These are phyloP conservation scores for Tanacetum coccineum DNA, from an alignment of 129 eudicot genomes.

Conservation along the genomic window DNA sequence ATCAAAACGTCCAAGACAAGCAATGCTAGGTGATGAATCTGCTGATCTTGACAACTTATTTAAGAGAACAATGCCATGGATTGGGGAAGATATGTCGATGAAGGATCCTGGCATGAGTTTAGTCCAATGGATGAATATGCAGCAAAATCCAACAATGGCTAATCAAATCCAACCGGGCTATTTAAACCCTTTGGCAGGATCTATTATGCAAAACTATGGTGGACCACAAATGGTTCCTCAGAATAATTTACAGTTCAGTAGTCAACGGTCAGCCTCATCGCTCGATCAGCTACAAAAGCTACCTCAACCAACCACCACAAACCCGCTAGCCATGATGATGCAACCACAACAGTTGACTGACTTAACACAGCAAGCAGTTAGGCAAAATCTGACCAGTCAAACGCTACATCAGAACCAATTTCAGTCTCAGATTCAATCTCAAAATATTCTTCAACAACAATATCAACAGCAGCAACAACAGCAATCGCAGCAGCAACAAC, in stretches of 20 bases:
- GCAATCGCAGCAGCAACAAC: constrained; percentile 35
- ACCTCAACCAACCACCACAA: constrained; percentile 39
- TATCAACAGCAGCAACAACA: constrained; percentile 25
- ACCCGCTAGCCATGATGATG: constrained; percentile 50
- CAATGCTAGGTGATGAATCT: constrained; percentile 78
- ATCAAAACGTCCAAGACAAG: constrained; percentile 78
- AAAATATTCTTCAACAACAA: constrained; percentile 44
- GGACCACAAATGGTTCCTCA: constrained; percentile 59
- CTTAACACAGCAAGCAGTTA: constrained; percentile 43
- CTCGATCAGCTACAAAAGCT: constrained; percentile 71
- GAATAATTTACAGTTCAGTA: constrained; percentile 54
- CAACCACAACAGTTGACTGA: constrained; percentile 71
- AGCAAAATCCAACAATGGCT: constrained; percentile 56
- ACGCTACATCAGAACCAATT: constrained; percentile 44
- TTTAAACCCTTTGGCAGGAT: constrained; percentile 48
- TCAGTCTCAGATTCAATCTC: constrained; percentile 56
- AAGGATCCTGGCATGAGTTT: constrained; percentile 83
- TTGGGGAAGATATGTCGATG: constrained; percentile 73
- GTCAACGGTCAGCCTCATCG: constrained; percentile 48
- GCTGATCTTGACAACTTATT: constrained; percentile 62
- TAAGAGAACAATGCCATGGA: constrained; percentile 92
- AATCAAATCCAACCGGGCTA: constrained; percentile 65
- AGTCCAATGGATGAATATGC: constrained; percentile 99
- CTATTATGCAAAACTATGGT: constrained; percentile 55
- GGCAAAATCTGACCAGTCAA: constrained; percentile 53